Percentiles rank a stretch among this genome's conserved stretches.
Evolutionary conservation across 2,329 filamentous ascomycete species (phyloP).

Genomic region (Claviceps spartinae): DNA sequence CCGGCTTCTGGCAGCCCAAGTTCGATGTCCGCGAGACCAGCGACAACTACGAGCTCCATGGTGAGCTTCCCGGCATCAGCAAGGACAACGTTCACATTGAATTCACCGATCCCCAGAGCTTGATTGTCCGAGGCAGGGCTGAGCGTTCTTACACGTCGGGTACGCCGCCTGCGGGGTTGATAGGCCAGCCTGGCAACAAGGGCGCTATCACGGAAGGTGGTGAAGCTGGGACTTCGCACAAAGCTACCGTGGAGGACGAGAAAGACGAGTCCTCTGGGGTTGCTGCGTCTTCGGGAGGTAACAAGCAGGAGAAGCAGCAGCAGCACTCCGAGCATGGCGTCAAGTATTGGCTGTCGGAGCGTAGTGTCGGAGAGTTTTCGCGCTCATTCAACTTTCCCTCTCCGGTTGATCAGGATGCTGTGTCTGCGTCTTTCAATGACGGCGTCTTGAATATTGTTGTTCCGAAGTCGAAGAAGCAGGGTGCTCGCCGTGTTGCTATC

Average conservation of each 20-base stretch:
- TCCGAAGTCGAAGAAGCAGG: conserved; percentile 27
- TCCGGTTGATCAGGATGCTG: conserved; percentile 43
- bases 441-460: conserved; percentile 47
- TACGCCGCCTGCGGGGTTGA: conserved; percentile 27
- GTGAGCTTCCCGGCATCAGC: conserved; percentile 59
- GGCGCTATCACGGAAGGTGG: conserved; percentile 24
- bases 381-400: conserved; percentile 51
- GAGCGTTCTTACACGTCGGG: conserved; percentile 43
- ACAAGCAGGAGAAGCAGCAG: not conserved
- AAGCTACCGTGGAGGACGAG: conserved; percentile 48
- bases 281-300: conserved; percentile 8
- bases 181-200: conserved; percentile 23
- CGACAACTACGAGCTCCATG: conserved; percentile 55
- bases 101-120: conserved; percentile 57
- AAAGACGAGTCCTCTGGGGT: conserved; percentile 10
- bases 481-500: conserved; percentile 11
- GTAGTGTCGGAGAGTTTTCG: conserved; percentile 48
- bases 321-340: conserved; percentile 18
- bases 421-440: conserved; percentile 46
- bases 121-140: conserved; percentile 51
- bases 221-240: conserved; percentile 23
- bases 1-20: conserved; percentile 48
- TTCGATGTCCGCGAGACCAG: conserved; percentile 60
- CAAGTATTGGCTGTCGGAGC: conserved; percentile 56
- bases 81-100: conserved; percentile 61